Conservation (phyloP, 805 yeast genomes). For the Candida silvicultrix region DNA sequence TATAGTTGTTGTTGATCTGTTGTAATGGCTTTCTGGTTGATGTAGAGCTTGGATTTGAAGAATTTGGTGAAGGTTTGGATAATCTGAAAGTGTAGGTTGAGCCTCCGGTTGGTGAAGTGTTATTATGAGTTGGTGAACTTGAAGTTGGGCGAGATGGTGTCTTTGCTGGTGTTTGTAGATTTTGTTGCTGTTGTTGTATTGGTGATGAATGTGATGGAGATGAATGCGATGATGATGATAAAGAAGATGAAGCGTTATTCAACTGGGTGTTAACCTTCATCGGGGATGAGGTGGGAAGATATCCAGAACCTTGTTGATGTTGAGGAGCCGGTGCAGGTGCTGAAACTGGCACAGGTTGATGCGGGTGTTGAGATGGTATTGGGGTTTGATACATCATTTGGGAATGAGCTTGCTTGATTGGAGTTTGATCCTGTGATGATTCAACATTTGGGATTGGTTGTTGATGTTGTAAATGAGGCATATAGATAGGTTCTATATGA, state of each 20-base stretch:
- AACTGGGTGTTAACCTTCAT: not conserved
- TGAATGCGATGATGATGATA: not conserved
- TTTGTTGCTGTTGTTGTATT: not conserved
- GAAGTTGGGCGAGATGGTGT: not conserved
- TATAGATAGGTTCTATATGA: slow-evolving; percentile 19
- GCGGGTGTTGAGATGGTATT: too few species aligned
- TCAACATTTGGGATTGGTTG: not conserved
- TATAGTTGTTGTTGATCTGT: slow-evolving; percentile 1
- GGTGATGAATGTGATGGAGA: not conserved
- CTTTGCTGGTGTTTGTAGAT: not conserved
- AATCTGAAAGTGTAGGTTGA: not conserved
- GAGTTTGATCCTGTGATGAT: not conserved
- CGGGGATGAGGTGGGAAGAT: not conserved
- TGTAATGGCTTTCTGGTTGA: slow-evolving; percentile 10
- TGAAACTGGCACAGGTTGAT: too few species aligned
- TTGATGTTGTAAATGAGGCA: not conserved
- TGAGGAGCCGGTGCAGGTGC: too few species aligned
- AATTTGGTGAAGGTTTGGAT: not conserved
- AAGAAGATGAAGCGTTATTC: not conserved
- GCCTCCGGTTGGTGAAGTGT: not conserved
- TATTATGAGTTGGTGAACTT: not conserved
- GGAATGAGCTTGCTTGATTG: not conserved
- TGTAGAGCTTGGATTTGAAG: not conserved
- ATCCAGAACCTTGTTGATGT: too few species aligned
- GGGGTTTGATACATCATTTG: not conserved